A percentile compares a stretch with the other conserved stretches of the same genome.
phyloP scores from a whole-genome alignment of 2,329 filamentous ascomycete genomes.

The Xylariaceae sp. region DNA sequence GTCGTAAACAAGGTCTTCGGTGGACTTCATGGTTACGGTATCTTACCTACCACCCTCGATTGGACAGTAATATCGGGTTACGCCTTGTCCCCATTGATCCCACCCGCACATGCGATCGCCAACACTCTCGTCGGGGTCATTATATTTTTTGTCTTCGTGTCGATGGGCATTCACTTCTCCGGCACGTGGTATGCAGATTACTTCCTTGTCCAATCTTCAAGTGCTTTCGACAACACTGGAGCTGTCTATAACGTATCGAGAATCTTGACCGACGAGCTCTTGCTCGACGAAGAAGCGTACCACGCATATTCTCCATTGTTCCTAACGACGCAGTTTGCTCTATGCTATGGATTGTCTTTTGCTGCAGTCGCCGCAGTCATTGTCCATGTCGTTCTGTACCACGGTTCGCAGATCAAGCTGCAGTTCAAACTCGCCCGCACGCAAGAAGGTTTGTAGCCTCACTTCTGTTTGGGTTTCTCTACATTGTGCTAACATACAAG shows the following conservation, averaged over 20 bases:
- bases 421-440: conserved; percentile 51
- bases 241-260: conserved; percentile 53
- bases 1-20: conserved; percentile 64
- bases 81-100: conserved; percentile 52
- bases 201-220: conserved; percentile 56
- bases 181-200: conserved; percentile 55
- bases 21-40: conserved; percentile 53
- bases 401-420: conserved; percentile 50
- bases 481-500: conserved; percentile 1
- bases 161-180: conserved; percentile 55
- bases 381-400: conserved; percentile 51
- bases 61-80: conserved; percentile 59
- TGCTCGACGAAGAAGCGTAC: conserved; percentile 60
- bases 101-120: conserved; percentile 55
- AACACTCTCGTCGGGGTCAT: conserved; percentile 54
- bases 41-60: conserved; percentile 63
- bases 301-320: conserved; percentile 62
- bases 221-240: conserved; percentile 62
- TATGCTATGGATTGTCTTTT: conserved; percentile 61
- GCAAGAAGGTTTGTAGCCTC: conserved; percentile 38
- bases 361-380: conserved; percentile 61
- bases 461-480: not conserved
- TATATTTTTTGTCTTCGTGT: conserved; percentile 52
- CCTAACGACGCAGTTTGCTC: conserved; percentile 57
- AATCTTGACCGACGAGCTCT: conserved; percentile 52